Conservation (phyloP, 495 filamentous ascomycete species). For the Letharia columbiana region DNA sequence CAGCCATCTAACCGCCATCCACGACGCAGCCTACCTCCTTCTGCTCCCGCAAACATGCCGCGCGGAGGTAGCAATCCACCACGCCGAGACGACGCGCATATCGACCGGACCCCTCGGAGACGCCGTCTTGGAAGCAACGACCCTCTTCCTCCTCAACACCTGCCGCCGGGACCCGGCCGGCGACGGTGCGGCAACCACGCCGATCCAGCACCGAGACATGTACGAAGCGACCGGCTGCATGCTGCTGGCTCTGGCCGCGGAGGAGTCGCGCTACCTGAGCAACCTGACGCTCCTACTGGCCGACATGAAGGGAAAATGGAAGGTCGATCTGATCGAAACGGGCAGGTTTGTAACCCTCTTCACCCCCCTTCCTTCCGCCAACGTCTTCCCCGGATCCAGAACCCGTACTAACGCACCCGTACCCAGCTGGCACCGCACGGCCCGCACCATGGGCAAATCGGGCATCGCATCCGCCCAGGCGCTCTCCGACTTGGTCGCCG, state of each 20-base stretch:
- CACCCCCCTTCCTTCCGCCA: not conserved
- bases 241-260: not conserved
- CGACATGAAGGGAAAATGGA: not conserved
- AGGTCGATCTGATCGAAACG: not conserved
- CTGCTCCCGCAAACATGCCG: not conserved
- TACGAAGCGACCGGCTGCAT: not conserved
- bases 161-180: not conserved
- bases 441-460: not conserved
- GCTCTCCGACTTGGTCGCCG: not conserved
- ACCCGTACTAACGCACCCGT: not conserved
- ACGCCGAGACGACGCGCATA: not conserved
- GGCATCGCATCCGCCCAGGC: not conserved
- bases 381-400: not conserved
- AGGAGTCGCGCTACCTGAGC: not conserved
- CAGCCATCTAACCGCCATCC: not conserved
- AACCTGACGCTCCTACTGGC: not conserved
- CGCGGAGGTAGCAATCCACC: not conserved
- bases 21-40: not conserved
- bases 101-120: not conserved
- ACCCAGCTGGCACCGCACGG: conserved; percentile 1
- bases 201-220: not conserved
- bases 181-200: not conserved
- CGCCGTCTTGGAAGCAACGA: not conserved
- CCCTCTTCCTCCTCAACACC: not conserved
- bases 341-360: not conserved